A percentile compares a stretch with the other conserved stretches of the same genome.
Conservation (phyloP, 2,329 filamentous ascomycete genomes). For the Neonectria punicea region DNA sequence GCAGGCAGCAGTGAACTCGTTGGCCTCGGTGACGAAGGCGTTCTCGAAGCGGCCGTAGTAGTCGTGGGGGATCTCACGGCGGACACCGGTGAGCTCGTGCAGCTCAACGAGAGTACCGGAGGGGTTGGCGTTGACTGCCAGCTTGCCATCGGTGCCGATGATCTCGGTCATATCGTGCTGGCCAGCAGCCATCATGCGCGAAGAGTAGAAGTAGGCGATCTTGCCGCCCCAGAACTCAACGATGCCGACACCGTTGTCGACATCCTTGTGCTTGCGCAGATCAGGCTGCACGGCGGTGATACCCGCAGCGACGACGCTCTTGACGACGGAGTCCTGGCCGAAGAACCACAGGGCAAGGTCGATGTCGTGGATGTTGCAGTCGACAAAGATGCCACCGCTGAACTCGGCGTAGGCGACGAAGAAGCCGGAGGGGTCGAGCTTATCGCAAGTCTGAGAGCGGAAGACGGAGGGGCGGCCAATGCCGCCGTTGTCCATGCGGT, state of each 20-base stretch:
- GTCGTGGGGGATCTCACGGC: slow-evolving; percentile 68
- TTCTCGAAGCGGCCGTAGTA: slow-evolving; percentile 73
- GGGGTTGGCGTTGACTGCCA: slow-evolving; percentile 70
- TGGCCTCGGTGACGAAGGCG: slow-evolving; percentile 71
- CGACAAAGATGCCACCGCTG: slow-evolving; percentile 76
- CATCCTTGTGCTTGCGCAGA: slow-evolving; percentile 46
- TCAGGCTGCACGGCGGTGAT: slow-evolving; percentile 48
- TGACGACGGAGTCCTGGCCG: slow-evolving; percentile 45
- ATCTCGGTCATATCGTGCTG: slow-evolving; percentile 76
- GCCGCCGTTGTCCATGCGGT: slow-evolving; percentile 60
- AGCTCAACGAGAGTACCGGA: slow-evolving; percentile 64
- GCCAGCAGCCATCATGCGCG: slow-evolving; percentile 76
- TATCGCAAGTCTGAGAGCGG: slow-evolving; percentile 75
- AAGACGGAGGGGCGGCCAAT: slow-evolving; percentile 72
- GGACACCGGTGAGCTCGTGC: slow-evolving; percentile 59
- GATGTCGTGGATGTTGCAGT: slow-evolving; percentile 78
- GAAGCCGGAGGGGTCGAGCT: slow-evolving; percentile 72
- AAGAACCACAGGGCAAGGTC: slow-evolving; percentile 50
- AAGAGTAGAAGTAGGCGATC: slow-evolving; percentile 73
- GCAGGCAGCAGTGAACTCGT: slow-evolving; percentile 70
- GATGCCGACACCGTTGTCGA: slow-evolving; percentile 58
- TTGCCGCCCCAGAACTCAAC: slow-evolving; percentile 74
- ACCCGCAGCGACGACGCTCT: slow-evolving; percentile 45
- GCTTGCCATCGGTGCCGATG: slow-evolving; percentile 73
- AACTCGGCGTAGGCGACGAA: slow-evolving; percentile 75